Conservation (phyloP, 176 grass and related monocot genomes). For the Elaeis guineensis region DNA sequence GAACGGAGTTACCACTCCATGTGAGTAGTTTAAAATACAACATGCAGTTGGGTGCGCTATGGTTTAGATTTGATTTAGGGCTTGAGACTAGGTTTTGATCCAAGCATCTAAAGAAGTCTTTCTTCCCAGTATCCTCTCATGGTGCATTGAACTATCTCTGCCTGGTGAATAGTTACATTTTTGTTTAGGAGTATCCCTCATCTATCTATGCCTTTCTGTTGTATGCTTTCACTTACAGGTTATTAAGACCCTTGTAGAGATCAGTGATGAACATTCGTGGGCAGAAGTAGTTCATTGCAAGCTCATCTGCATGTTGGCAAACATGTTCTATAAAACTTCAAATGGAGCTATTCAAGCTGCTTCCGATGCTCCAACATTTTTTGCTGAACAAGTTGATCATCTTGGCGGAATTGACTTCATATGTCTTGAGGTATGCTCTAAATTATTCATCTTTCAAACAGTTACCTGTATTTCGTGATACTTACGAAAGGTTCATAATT, state of each 20-base stretch:
- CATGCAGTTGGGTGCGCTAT: no score
- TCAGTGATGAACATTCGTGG: slow-evolving; percentile 84
- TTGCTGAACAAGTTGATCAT: slow-evolving; percentile 58
- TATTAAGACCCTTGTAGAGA: slow-evolving; percentile 84
- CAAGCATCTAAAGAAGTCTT: no score
- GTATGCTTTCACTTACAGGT: slow-evolving; percentile 32
- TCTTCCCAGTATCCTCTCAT: no score
- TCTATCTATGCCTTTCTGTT: neutral
- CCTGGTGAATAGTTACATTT: neutral
- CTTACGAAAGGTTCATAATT: no score
- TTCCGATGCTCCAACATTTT: slow-evolving; percentile 40
- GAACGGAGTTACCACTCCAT: no score
- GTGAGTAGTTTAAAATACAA: no score
- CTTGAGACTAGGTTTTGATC: no score
- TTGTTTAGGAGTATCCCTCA: neutral
- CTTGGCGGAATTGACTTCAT: slow-evolving; percentile 94
- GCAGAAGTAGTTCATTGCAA: slow-evolving; percentile 85
- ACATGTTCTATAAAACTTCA: slow-evolving; percentile 82
- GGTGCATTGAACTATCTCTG: no score
- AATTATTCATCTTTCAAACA: no score
- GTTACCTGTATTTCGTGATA: no score
- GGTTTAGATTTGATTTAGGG: no score
- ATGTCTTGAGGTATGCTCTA: slow-evolving; percentile 66
- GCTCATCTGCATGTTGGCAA: slow-evolving; percentile 93
- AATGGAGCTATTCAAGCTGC: slow-evolving; percentile 38